These are phyloP conservation scores for Pythium sukuiense DNA, from an alignment of 352 stramenopile species.

Conservation along the genomic window DNA sequence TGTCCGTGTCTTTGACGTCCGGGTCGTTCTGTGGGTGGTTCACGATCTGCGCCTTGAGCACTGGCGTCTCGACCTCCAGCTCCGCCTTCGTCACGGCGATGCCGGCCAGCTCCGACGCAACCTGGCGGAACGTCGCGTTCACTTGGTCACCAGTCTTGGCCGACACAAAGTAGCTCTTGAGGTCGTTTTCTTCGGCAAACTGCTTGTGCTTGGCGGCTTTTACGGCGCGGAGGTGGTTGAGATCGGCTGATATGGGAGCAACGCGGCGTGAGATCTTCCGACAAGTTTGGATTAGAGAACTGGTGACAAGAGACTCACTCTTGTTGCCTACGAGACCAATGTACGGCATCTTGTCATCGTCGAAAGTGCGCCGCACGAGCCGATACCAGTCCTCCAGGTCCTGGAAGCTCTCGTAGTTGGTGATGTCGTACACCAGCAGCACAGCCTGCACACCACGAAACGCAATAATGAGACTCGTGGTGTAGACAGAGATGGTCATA, in stretches of 20 bases:
- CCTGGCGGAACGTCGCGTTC: slow-evolving; percentile 82
- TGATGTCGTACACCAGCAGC: slow-evolving; percentile 95
- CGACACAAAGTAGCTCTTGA: slow-evolving; percentile 92
- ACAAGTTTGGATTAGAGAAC: neutral
- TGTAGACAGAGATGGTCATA: too few relatives aligned
- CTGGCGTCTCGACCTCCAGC: slow-evolving; percentile 75
- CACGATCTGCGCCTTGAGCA: slow-evolving; percentile 91
- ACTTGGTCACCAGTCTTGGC: slow-evolving; percentile 94
- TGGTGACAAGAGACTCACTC: slow-evolving; percentile 37
- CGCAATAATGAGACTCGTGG: neutral
- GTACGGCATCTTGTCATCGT: slow-evolving; percentile 86
- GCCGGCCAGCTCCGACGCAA: slow-evolving; percentile 82
- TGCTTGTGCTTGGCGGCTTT: slow-evolving; percentile 88
- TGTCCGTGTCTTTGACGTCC: slow-evolving; percentile 80
- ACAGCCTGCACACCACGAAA: slow-evolving; percentile 52
- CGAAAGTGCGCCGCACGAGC: slow-evolving; percentile 89
- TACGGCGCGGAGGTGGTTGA: slow-evolving; percentile 91
- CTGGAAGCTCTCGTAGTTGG: slow-evolving; percentile 95
- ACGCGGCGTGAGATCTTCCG: too few relatives aligned
- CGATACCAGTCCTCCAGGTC: slow-evolving; percentile 95
- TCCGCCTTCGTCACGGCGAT: slow-evolving; percentile 85
- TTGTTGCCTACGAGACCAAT: slow-evolving; percentile 93
- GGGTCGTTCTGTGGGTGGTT: slow-evolving; percentile 92
- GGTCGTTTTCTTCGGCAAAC: slow-evolving; percentile 93
- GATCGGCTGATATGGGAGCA: slow-evolving; percentile 55